Evolutionary conservation across 768 basidiomycete species (phyloP), one percentile per base, ranked within the genome.

Genomic region (Gelatoporia subvermispora): DNA sequence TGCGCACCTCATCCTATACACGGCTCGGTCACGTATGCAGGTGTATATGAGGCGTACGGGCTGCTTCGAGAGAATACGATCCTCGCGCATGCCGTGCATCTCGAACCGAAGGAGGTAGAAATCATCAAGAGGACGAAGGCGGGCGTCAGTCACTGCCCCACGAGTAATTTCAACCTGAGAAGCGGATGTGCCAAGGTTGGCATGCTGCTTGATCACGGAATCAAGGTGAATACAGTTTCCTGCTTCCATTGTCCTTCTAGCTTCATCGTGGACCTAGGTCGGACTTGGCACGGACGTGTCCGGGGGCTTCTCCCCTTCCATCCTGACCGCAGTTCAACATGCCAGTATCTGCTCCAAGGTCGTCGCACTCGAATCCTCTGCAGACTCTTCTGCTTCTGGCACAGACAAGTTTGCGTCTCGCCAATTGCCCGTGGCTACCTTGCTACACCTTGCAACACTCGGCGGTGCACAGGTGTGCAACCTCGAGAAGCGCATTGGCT

Each of bases 271-370:
- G 22, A 43, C 39, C 31, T 51, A 93, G 92, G 89, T 97, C 52
- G 92, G 93, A 16, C 71, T 98, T n/a, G 95, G 95, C 2, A 94
- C 94, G 44, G 93, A 95, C 62, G 84, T 88, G 46, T 87, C 91
- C 1, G 95, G 95, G 10, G 94, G 95, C 3, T 90, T 81, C 65
- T 81, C 79, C 9, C 74, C 83, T 3, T 94, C 92, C 4, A 87
- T 97, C 50, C 72, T 96, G 51, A 78, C 74, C 20, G 74, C 77
- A 15, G 75, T 93, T 41, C 85, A 84, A 63, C 77, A 88, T 69
- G 78, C 86, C 37, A 81, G 88, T 70, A 78, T 85, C 41, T 82
- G 87, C 15, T 85, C 91, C 20, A 97, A 95, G 65, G 75, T 90
- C 47, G 51, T 85, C 42, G 74, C 81, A 39, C 71, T 84, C 60